phyloP scores from a whole-genome alignment of 805 yeast genomes.

The Candida coleopterorum region DNA sequence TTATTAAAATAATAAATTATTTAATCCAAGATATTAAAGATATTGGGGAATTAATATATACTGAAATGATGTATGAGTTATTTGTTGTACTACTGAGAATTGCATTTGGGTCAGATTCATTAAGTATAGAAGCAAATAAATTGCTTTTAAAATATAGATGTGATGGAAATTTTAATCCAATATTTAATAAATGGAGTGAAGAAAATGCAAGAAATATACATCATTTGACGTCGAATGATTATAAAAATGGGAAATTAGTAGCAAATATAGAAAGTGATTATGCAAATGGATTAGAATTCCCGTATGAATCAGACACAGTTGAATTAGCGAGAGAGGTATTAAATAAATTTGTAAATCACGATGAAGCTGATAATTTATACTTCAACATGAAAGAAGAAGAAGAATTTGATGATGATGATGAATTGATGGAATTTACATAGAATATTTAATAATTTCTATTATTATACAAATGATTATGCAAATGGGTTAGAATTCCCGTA shows the following conservation, averaged over 20 bases:
- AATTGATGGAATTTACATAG: background rate
- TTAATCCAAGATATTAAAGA: slow-evolving; percentile 30
- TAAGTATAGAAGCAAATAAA: slow-evolving; percentile 31
- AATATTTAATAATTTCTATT: background rate
- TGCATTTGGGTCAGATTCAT: slow-evolving; percentile 45
- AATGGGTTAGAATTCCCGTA: slow-evolving; percentile 63
- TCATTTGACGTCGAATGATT: slow-evolving; percentile 19
- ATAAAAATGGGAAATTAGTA: slow-evolving; percentile 10
- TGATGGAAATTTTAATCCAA: slow-evolving; percentile 19
- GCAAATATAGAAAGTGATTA: slow-evolving; percentile 39
- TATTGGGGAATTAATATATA: slow-evolving; percentile 30
- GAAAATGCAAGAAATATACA: slow-evolving; percentile 32
- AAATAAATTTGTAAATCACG: slow-evolving; percentile 63
- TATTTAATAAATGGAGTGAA: slow-evolving; percentile 46
- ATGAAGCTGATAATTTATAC: slow-evolving; percentile 74
- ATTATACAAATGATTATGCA: slow-evolving; percentile 16
- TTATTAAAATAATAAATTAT: slow-evolving; percentile 36
- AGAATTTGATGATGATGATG: slow-evolving; percentile 4
- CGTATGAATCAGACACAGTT: slow-evolving; percentile 57
- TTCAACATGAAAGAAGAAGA: slow-evolving; percentile 52
- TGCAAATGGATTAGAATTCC: slow-evolving; percentile 58
- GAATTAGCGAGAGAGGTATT: slow-evolving; percentile 69
- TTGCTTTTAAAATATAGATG: slow-evolving; percentile 35
- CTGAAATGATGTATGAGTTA: slow-evolving; percentile 42
- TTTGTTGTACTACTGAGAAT: slow-evolving; percentile 49